Percentiles rank a stretch among this genome's conserved stretches.
Evolutionary conservation across 2,329 filamentous ascomycete genomes (phyloP).

Genomic region (Paramyrothecium sp.): DNA sequence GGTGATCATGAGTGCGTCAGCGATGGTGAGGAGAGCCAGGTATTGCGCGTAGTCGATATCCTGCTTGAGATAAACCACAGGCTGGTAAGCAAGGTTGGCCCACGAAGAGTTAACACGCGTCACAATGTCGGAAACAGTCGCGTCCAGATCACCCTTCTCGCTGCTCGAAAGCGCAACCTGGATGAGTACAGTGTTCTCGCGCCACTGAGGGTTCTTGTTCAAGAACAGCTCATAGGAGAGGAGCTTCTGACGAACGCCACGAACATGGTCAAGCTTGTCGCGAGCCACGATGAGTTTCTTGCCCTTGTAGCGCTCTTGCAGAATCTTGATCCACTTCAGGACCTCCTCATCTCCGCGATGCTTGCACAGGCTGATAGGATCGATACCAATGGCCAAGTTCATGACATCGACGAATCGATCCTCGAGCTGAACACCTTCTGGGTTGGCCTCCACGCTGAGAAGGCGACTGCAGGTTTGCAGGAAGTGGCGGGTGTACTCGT

Average conservation of each 20-base stretch:
- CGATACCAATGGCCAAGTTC: conserved; percentile 85
- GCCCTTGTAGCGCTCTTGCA: conserved; percentile 80
- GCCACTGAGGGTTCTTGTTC: conserved; percentile 89
- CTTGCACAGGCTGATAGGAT: conserved; percentile 71
- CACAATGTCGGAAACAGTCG: conserved; percentile 88
- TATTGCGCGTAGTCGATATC: conserved; percentile 93
- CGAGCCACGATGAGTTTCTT: conserved; percentile 91
- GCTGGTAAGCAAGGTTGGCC: conserved; percentile 88
- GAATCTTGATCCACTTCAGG: conserved; percentile 72
- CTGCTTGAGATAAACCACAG: conserved; percentile 90
- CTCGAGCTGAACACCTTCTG: conserved; percentile 84
- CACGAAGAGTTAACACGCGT: conserved; percentile 90
- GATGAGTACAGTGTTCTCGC: conserved; percentile 83
- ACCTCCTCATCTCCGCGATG: conserved; percentile 74
- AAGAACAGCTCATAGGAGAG: conserved; percentile 91
- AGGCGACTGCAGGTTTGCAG: conserved; percentile 92
- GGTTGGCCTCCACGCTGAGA: conserved; percentile 84
- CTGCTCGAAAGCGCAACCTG: conserved; percentile 91
- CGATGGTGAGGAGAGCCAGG: conserved; percentile 84
- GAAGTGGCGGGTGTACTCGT: conserved; percentile 92
- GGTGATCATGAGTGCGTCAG: conserved; percentile 90
- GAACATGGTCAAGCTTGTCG: conserved; percentile 90
- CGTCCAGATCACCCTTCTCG: conserved; percentile 83
- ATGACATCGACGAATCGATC: conserved; percentile 91
- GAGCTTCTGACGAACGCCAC: conserved; percentile 90